Base-by-base conservation (phyloP, 257 asterid species). In the Thymus mandschuricus region DNA sequence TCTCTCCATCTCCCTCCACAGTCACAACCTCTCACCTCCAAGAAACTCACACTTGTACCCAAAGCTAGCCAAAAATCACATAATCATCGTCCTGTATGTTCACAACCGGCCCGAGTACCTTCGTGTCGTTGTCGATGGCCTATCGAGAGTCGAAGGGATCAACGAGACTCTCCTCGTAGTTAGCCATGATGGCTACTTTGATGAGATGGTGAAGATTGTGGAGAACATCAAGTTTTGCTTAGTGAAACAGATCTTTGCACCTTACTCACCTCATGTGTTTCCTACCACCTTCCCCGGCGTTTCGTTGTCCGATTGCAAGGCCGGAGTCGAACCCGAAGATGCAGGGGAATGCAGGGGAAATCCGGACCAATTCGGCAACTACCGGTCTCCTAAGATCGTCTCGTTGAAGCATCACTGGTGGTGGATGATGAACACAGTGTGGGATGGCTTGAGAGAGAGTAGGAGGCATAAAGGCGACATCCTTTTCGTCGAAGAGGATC, bases 341-440 rank as follows among this genome's bases (percentile, higher is more conserved):
- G 74, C 67, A 21, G 21, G 21, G 67, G 76, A 83, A 0, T 95
- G 99, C 66, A 71, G 54, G 31, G 99, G 99, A 11, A 85, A 82
- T 9, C 86, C 82, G 1, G 99, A 95, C 79, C 99, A 95, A 78
- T 95, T 85, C 55, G 98, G 99, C 0, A 92, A 88, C 67, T 90
- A 89, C 69, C 81, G 99, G 44, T 84, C 85, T 8, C 96, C 99
- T 0, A 88, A 79, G 77, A 95, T 95, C 38, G 98, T 95, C 61
- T 89, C 99, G 0, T 81, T 95, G 82, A 95, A 92, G 79, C 99
- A 95, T 70, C 99, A 95, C 68, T 95, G 99, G 99, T 94, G 99
- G 99, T 94, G 99, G 99, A 94, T 94, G 99, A 94, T 94, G 99
- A 94, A 94, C 44, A 85, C 88, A 0, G 96, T 94, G 12, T 91